Evolutionary conservation across 2,329 filamentous ascomycete genomes (phyloP).

Genomic region (Tolypocladium sp.): DNA sequence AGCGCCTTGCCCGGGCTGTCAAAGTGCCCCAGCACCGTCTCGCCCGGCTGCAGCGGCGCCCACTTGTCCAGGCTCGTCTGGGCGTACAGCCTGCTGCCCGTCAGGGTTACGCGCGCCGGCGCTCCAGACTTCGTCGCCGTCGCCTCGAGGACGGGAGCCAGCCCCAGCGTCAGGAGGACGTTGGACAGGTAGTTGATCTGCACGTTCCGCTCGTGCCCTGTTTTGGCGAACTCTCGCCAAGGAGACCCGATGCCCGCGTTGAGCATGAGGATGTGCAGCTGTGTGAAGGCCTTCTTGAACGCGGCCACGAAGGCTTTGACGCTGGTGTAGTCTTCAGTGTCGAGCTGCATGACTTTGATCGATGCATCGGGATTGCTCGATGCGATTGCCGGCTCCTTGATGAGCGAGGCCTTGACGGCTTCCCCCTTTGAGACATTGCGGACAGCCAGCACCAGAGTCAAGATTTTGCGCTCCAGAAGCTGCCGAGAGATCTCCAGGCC

Average conservation of each 20-base stretch:
- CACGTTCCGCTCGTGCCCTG: constrained; percentile 13
- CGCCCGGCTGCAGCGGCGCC: neutral
- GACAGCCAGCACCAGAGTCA: constrained; percentile 33
- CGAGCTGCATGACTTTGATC: neutral
- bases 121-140: neutral
- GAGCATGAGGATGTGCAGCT: neutral
- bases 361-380: neutral
- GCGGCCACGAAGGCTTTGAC: neutral
- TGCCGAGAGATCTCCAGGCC: constrained; percentile 33
- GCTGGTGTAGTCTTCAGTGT: neutral
- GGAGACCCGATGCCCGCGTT: neutral
- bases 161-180: constrained; percentile 10
- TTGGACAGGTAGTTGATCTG: constrained; percentile 20
- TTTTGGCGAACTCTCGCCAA: constrained; percentile 12
- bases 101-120: neutral
- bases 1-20: neutral
- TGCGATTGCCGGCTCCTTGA: neutral
- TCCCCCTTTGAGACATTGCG: constrained; percentile 13
- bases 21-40: neutral
- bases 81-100: neutral
- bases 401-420: constrained; percentile 8
- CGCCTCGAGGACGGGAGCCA: constrained; percentile 11
- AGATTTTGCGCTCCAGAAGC: constrained; percentile 26
- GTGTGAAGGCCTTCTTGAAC: neutral
- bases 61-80: neutral